Evolutionary conservation across 225 moss, liverwort and hornwort species (phyloP), one percentile per base, ranked within the genome.

Genomic region (Polytrichum commune): DNA sequence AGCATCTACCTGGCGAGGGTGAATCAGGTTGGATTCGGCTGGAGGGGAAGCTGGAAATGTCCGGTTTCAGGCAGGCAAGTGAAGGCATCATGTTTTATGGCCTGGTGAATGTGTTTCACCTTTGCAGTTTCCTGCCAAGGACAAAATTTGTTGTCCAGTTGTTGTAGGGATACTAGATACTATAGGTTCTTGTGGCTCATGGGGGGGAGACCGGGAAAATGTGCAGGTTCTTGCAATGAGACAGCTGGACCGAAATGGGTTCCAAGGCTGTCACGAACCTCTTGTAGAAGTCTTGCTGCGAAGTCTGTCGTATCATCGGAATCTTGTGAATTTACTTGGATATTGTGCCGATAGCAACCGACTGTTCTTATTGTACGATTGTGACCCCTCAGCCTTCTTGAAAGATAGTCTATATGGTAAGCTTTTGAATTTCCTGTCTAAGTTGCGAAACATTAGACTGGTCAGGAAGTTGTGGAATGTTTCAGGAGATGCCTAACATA

Each of bases 281-380:
- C 79, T 98, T 63, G 97, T 95, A 27, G 94, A 95, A 86, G 97
- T 95, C 73, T 53, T 98, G 87, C 95, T 98, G 97, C 86, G 92
- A 73, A 98, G 92, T 76, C 90, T 98, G 29, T 84, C 91, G 76
- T 94, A 94, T 80, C 97, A 98, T 60, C 87, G 89, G 33, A 95
- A 95, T 77, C 93, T 98, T 72, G 93, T 98, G 64, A 98, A 95
- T 82, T 85, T 98, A 75, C 95, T 98, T 75, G 97, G 97, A 68
- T 98, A 93, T 65, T 98, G 95, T 67, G 95, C 93, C 7, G 97
- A 98, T 73, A 93, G 97, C 53, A 91, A 98, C 72, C 97, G 90
- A 83, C 89, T 94, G 58, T 81, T 98, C 33, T 78, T 98, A 69
- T 94, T 98, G 55, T 98, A 98, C 68, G 97, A 98, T 73, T 98